phyloP scores from a whole-genome alignment of 345 rosid species.

The Syzygium aromaticum region DNA sequence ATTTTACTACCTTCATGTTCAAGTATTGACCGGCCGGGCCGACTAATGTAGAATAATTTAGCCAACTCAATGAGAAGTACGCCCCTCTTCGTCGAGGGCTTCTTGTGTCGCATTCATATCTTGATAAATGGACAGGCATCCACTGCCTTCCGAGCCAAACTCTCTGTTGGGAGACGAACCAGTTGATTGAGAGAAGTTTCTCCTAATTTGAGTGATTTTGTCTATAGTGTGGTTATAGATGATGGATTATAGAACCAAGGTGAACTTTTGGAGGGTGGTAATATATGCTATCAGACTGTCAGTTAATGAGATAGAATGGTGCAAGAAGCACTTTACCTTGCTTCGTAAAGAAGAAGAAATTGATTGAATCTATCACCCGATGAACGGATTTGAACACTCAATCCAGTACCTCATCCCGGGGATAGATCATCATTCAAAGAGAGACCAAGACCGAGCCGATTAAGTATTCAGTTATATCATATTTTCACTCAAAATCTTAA shows the following conservation, averaged over 20 bases:
- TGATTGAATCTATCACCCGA: neutral
- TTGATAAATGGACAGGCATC: neutral
- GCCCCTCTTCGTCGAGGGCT: neutral
- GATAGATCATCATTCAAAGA: neutral
- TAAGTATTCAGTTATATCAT: neutral
- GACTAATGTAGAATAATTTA: neutral
- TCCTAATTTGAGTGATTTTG: too few species aligned
- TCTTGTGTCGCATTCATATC: neutral
- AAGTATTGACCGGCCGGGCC: neutral
- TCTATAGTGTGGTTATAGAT: too few species aligned
- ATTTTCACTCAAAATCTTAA: neutral
- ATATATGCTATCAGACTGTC: neutral
- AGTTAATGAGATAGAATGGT: neutral
- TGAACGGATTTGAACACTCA: neutral
- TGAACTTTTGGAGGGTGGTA: neutral
- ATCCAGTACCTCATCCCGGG: neutral
- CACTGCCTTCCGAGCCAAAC: neutral
- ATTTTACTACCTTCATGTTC: neutral
- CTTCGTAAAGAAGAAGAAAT: neutral
- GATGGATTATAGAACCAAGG: neutral
- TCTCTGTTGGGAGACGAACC: neutral
- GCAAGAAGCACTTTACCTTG: neutral
- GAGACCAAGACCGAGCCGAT: neutral
- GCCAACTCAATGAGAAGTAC: neutral
- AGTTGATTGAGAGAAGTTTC: neutral